Evolutionary conservation across 192 early-diverging fungal species (phyloP), one percentile per base, ranked within the genome.

Genomic region (Entomortierella lignicola): DNA sequence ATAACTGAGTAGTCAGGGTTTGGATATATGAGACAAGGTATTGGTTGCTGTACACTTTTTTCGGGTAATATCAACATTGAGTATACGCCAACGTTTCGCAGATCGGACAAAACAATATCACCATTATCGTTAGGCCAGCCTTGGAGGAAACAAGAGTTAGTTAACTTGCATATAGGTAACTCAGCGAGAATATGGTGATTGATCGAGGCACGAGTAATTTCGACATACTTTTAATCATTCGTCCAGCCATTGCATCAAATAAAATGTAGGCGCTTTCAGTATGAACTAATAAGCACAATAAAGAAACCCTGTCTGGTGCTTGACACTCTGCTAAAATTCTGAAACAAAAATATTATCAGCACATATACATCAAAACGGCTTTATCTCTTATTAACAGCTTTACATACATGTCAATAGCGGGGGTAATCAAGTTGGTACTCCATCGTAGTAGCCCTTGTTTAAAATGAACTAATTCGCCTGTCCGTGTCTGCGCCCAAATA

Each of bases 401-500:
- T 8, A 67, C 72, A 34, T 60, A 74, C 63, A 66, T 12, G 5
- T 60, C 44, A 18, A 39, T 25, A 15, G 54, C 34, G 13, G 50
- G 30, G 5, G 32, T 18, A 13, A 21, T 13, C 15, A 74, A 26
- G 4, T 34, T 27, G 15, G n/a, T 25, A 26, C 63, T 74, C 72
- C 72, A 74, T 32, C 55, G 63, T n/a, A 67, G 23, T 32, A 32
- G 1, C 0, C 72, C 64, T 34, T 58, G 56, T 17, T 55, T 7
- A 27, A 74, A 65, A 66, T 60, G 56, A 13, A 30, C 62, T 6
- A 73, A 17, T 34, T 73, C 71, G 10, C 50, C 56, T 10, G 48
- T 27, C 26, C 23, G 54, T 18, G 71, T 73, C 39, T 73, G 56
- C 34, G 57, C 71, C 71, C 71, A 73, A 13, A 66, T 29, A 13